These are phyloP conservation scores for Wickerhamomyces chaumierensis DNA, from an alignment of 805 yeast genomes.

Conservation along the genomic window DNA sequence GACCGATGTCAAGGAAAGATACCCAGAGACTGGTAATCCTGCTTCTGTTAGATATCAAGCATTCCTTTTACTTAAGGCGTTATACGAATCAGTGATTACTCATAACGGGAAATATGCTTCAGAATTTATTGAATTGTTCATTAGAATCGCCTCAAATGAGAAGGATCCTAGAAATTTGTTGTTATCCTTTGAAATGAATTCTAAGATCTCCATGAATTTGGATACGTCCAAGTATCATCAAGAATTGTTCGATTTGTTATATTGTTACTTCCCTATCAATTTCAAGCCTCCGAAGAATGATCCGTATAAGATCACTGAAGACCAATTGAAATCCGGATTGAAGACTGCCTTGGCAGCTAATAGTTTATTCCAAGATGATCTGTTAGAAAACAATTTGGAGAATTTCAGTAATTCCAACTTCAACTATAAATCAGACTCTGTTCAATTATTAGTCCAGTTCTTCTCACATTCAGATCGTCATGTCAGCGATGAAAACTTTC, in stretches of 20 bases:
- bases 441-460: too few species aligned
- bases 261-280: constrained; percentile 94
- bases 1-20: constrained; percentile 33
- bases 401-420: constrained; percentile 71
- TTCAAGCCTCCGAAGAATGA: constrained; percentile 89
- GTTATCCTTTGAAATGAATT: constrained; percentile 47
- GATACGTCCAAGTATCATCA: constrained; percentile 32
- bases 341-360: constrained; percentile 54
- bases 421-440: constrained; percentile 60
- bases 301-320: constrained; percentile 71
- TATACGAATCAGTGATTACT: constrained; percentile 22
- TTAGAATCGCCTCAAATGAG: constrained; percentile 72
- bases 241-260: constrained; percentile 76
- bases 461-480: too few species aligned
- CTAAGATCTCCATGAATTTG: constrained; percentile 45
- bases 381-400: constrained; percentile 68
- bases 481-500: constrained; percentile 57
- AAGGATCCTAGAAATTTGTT: constrained; percentile 89
- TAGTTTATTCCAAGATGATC: constrained; percentile 53
- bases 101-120: constrained; percentile 18
- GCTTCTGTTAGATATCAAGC: constrained; percentile 54
- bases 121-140: constrained; percentile 41
- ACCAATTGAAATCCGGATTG: constrained; percentile 53
- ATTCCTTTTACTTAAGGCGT: constrained; percentile 34
- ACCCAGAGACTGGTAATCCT: constrained; percentile 36